Conservation (phyloP, 192 early-diverging fungal genomes). For the Neocallimastix lanati region DNA sequence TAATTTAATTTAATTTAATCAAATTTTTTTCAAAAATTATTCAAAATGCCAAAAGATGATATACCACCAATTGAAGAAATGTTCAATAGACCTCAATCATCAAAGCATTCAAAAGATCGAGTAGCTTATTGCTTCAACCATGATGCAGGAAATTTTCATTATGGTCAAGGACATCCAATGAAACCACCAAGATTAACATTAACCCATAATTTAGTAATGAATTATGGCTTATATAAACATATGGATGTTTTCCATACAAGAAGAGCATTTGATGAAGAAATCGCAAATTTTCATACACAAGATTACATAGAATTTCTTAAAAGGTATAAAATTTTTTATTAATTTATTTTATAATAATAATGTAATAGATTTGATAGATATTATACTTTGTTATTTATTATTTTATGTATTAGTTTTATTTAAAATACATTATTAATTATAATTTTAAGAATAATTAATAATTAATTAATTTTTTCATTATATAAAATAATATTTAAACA, state of each 20-base stretch:
- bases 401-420: no score
- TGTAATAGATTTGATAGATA: no score
- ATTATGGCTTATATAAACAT: slow-evolving; percentile 81
- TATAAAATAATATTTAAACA: no score
- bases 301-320: not conserved
- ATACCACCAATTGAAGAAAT: not conserved
- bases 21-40: not conserved
- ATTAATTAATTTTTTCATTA: no score
- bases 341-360: no score
- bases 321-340: no score
- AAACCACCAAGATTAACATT: slow-evolving; percentile 92
- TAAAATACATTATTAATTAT: no score
- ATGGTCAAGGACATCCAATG: slow-evolving; percentile 86
- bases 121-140: slow-evolving; percentile 40
- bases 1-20: no score
- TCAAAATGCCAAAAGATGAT: not conserved
- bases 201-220: slow-evolving; percentile 78
- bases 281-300: slow-evolving; percentile 72
- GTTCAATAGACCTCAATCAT: not conserved
- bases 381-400: no score
- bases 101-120: slow-evolving; percentile 10
- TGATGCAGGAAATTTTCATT: slow-evolving; percentile 63
- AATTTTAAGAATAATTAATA: no score
- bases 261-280: slow-evolving; percentile 66
- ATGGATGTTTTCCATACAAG: slow-evolving; percentile 69